A percentile compares a stretch with the other conserved stretches of the same genome.
Conservation (phyloP, 1,139 yeast genomes). For the Taphrina sp. region DNA sequence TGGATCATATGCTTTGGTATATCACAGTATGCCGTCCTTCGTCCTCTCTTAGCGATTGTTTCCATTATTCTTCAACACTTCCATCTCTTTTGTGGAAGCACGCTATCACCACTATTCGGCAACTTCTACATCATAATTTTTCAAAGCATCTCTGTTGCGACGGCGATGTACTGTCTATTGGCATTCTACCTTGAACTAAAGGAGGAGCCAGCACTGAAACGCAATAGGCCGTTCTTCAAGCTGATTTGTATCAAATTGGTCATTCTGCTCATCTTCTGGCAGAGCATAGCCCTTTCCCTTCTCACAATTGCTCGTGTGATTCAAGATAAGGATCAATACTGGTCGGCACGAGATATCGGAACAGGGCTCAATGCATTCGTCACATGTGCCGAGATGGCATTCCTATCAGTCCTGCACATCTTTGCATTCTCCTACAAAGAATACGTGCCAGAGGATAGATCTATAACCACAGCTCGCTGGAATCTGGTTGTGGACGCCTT, state of each 20-base stretch:
- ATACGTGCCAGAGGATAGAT: background rate
- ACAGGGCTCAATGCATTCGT: conserved; percentile 15
- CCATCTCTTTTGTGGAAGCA: conserved; percentile 4
- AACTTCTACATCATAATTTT: conserved; percentile 6
- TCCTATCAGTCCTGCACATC: conserved; percentile 6
- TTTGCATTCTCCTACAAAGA: conserved; percentile 10
- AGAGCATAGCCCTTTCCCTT: background rate
- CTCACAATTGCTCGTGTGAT: conserved; percentile 1
- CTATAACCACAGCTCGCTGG: conserved; percentile 10
- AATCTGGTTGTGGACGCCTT: conserved; percentile 7
- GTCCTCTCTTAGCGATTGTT: conserved; percentile 7
- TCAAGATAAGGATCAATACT: background rate
- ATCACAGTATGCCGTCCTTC: conserved; percentile 12
- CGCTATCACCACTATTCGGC: conserved; percentile 6
- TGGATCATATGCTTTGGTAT: conserved; percentile 7
- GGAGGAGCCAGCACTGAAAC: conserved; percentile 14
- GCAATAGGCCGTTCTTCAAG: conserved; percentile 1
- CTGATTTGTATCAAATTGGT: conserved; percentile 11
- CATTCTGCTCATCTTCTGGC: conserved; percentile 19
- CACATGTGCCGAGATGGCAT: conserved; percentile 8
- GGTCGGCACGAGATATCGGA: conserved; percentile 10
- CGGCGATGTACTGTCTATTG: conserved; percentile 11
- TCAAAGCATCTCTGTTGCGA: conserved; percentile 13
- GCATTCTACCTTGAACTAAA: conserved; percentile 14
- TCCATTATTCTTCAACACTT: conserved; percentile 1